Base-by-base conservation (phyloP, 2,329 filamentous ascomycete species). In the Stylonectria norvegica region DNA sequence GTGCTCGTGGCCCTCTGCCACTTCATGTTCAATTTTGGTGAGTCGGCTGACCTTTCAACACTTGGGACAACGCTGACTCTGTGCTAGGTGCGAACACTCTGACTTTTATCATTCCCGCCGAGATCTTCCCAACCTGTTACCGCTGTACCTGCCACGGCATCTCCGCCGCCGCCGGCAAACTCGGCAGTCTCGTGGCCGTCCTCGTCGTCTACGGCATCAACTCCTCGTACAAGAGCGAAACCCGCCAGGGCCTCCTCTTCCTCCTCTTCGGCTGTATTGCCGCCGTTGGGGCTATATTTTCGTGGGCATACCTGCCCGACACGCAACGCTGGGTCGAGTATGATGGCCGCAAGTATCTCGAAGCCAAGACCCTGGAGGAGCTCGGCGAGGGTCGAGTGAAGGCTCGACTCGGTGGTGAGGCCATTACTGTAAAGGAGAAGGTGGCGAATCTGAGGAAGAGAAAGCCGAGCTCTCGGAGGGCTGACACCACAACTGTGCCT, bases 101-200 rank as follows among this genome's bases (percentile, higher is more conserved):
- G 9, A 83, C 78, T 0, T 82, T 83, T 52, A 75, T 83, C 38
- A 73, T 83, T 12, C 78, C 80, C 1, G 79, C 77, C 29, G 79
- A 84, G 55, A 73, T 81, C 29, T 85, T 84, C 55, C 79, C 78
- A 0, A 83, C 79, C 2, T 71, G 73, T 47, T 83, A 81, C 50
- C 73, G 80, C 28, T 79, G 73, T 36, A 79, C 78, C 0, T 81
- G 77, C 43, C 78, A 81, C 52, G 78, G 78, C 17, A 77, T 82
- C 37, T 78, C 78, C 0, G 78, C 79, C 0, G 78, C 78, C 0
- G 71, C 72, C 1, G 79, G 78, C 9, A 82, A 82, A 52, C 59
- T 78, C 1, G 78, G 77, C 17, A 75, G 74, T 42, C 71, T 81
- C 36, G 59, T 75, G 5, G 73, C 72, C 35, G 64, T 76, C 14